Evolutionary conservation across 495 filamentous ascomycete genomes (phyloP).

Genomic region (Haplographium delicatum): DNA sequence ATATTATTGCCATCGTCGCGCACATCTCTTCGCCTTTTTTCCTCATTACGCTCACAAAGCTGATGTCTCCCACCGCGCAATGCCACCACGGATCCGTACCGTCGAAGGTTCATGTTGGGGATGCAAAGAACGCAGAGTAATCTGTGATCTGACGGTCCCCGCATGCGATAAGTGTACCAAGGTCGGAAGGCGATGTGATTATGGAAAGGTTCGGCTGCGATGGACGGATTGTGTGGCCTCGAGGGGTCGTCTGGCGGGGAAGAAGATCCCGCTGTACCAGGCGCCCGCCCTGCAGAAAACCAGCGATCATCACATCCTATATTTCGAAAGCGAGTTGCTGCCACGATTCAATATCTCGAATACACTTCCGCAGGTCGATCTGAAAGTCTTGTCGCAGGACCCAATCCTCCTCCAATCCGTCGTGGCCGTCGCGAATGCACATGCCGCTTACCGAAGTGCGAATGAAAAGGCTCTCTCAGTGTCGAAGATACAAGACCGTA

Average conservation of each 20-base stretch:
- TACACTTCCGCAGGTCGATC: slow-evolving; percentile 21
- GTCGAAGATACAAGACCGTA: slow-evolving; percentile 27
- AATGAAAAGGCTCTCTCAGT: slow-evolving; percentile 24
- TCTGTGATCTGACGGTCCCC: slow-evolving; percentile 31
- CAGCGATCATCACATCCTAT: slow-evolving; percentile 26
- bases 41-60: slow-evolving; percentile 1
- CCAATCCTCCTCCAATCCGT: slow-evolving; percentile 25
- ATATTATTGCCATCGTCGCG: no score
- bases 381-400: slow-evolving; percentile 24
- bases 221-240: slow-evolving; percentile 30
- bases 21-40: neutral
- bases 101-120: slow-evolving; percentile 36
- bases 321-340: slow-evolving; percentile 29
- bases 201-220: slow-evolving; percentile 32
- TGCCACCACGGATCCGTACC: slow-evolving; percentile 30
- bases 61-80: slow-evolving; percentile 18
- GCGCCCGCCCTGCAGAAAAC: slow-evolving; percentile 14
- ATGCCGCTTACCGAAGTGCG: slow-evolving; percentile 26
- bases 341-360: slow-evolving; percentile 29
- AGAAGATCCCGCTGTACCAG: slow-evolving; percentile 28
- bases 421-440: slow-evolving; percentile 29
- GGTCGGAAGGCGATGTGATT: slow-evolving; percentile 31
- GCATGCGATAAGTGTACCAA: slow-evolving; percentile 31
- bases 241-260: slow-evolving; percentile 27
- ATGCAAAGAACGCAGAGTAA: slow-evolving; percentile 35